Percentiles rank a stretch among this genome's conserved stretches.
phyloP scores from a whole-genome alignment of 2,329 filamentous ascomycete genomes.

The Ceratocystis ficicola region DNA sequence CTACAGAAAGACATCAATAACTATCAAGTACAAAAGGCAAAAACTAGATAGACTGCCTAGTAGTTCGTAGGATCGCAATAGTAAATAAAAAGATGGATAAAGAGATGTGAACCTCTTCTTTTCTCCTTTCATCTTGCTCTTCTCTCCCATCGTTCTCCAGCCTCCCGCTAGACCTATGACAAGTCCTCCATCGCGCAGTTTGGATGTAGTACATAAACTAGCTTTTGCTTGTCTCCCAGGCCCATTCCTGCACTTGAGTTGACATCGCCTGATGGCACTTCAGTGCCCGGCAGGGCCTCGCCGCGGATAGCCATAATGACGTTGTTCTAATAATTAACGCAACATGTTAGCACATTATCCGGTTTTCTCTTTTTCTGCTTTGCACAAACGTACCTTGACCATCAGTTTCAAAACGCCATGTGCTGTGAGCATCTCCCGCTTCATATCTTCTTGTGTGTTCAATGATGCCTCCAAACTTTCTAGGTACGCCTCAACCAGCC shows the following conservation, averaged over 20 bases:
- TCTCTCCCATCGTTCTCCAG: no score
- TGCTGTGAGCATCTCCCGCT: slow-evolving; percentile 59
- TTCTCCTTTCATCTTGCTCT: background rate
- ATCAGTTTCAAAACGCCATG: slow-evolving; percentile 87
- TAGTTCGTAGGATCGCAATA: no score
- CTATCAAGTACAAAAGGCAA: no score
- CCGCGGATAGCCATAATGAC: slow-evolving; percentile 71
- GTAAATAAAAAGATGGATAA: background rate
- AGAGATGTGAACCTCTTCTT: background rate
- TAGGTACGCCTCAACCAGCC: slow-evolving; percentile 76
- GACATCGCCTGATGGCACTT: slow-evolving; percentile 31
- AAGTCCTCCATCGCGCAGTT: slow-evolving; percentile 73
- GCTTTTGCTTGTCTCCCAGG: slow-evolving; percentile 31
- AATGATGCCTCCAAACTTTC: slow-evolving; percentile 82
- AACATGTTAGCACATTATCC: slow-evolving; percentile 36
- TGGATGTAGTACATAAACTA: slow-evolving; percentile 83
- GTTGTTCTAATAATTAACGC: slow-evolving; percentile 49
- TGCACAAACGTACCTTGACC: slow-evolving; percentile 65
- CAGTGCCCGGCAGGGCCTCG: slow-evolving; percentile 42
- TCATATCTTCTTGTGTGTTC: slow-evolving; percentile 66
- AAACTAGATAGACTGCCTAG: no score
- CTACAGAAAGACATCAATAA: no score
- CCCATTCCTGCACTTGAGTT: slow-evolving; percentile 28
- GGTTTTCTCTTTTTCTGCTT: background rate
- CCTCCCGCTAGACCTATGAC: slow-evolving; percentile 23